phyloP scores from a whole-genome alignment of 2,329 filamentous ascomycete species.

The Penicillium sp. region DNA sequence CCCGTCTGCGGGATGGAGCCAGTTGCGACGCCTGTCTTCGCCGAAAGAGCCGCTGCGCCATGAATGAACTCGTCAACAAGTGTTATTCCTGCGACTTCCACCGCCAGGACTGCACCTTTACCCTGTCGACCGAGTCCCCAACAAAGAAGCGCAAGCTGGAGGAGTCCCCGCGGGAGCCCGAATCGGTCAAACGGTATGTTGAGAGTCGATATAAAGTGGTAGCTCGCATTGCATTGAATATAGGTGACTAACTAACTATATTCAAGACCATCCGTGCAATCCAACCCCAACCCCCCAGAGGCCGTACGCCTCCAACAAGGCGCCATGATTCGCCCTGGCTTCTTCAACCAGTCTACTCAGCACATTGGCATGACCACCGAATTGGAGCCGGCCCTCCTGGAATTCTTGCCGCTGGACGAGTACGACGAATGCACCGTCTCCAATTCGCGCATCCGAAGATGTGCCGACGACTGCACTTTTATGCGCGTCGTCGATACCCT shows the following conservation, averaged over 20 bases:
- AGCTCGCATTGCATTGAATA: background rate
- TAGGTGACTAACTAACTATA: background rate
- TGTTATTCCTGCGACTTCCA: constrained; percentile 52
- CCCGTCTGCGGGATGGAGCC: constrained; percentile 42
- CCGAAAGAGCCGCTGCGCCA: constrained; percentile 48
- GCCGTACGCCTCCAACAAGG: constrained; percentile 13
- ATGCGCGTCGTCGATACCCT: constrained; percentile 44
- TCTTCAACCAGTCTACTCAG: constrained; percentile 44
- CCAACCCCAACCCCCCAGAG: constrained; percentile 5
- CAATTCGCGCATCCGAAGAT: constrained; percentile 41
- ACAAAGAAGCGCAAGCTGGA: constrained; percentile 48
- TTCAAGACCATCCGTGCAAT: constrained; percentile 31
- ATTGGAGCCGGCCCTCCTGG: constrained; percentile 45
- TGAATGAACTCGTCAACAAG: constrained; percentile 49
- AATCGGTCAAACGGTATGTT: constrained; percentile 43
- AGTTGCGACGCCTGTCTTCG: constrained; percentile 49
- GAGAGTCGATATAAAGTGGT: background rate
- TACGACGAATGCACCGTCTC: constrained; percentile 45
- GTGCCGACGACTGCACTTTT: constrained; percentile 45
- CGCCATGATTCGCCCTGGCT: constrained; percentile 35
- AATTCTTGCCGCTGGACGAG: constrained; percentile 45
- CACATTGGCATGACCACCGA: constrained; percentile 50
- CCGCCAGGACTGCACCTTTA: constrained; percentile 50
- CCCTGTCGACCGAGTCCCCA: constrained; percentile 32
- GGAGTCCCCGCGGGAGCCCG: constrained; percentile 31